phyloP scores from a whole-genome alignment of 208 protist species.

The Acanthamoeba triangularis region DNA sequence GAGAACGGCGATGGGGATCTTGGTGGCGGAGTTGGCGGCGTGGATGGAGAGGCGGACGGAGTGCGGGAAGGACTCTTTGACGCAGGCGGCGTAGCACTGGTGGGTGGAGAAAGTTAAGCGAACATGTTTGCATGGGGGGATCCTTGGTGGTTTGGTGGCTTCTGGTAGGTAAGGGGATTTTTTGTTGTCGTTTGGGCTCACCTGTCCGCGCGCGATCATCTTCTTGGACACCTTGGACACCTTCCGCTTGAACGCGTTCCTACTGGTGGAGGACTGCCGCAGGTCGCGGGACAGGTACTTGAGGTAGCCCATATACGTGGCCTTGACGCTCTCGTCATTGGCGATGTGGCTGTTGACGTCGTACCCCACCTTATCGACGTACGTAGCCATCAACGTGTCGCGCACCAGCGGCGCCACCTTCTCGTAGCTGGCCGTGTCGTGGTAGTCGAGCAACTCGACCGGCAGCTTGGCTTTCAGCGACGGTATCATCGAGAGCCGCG shows the following conservation, averaged over 20 bases:
- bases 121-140: slow-evolving; percentile 1
- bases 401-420: not conserved
- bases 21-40: not conserved
- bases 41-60: slow-evolving; percentile 34
- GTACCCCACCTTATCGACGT: not conserved
- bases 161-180: not conserved
- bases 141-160: not conserved
- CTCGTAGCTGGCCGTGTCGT: not conserved
- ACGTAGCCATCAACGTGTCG: not conserved
- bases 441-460: not conserved
- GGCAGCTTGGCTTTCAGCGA: not conserved
- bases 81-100: not conserved
- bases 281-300: not conserved
- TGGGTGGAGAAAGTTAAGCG: not conserved
- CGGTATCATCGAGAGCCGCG: not conserved
- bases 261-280: not conserved
- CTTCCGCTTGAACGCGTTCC: not conserved
- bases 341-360: not conserved
- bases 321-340: not conserved
- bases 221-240: not conserved
- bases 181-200: not conserved
- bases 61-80: not conserved
- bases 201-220: not conserved
- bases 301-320: slow-evolving; percentile 8
- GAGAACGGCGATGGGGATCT: not conserved